Base-by-base conservation (phyloP, 306 rosid species). In the Glycyrrhiza uralensis region DNA sequence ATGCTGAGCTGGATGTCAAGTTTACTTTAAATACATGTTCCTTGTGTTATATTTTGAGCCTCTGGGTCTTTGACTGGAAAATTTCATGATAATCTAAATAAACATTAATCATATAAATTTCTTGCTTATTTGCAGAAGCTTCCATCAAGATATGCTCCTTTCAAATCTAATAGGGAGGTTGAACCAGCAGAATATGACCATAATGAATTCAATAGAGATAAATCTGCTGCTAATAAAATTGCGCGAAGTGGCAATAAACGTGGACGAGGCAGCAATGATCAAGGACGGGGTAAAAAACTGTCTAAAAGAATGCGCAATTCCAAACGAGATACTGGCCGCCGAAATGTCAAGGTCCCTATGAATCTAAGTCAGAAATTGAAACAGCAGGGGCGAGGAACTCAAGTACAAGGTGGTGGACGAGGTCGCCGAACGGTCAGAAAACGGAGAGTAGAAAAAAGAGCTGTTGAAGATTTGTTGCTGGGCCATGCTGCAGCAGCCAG, bases 361-460 rank as follows among this genome's bases (percentile, higher is more conserved):
- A 88, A 62, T 79, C 44, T 81, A 19, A 82, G 62, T 78, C 84
- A 66, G 60, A 91, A 81, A 84, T 30, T 80, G 22, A 85, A 85
- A 83, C 89, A 76, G 44, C 86, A 81, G 52, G 90, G 82, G 2
- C 81, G 71, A 46, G 87, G 79, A 75, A 50, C 86, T 17, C 89
- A 72, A 51, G 89, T 87, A 62, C 89, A 83, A 69, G 90, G 80
- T 47, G 88, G 96, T 49, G 86, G 86, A 32, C 89, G 99, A 46
- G 97, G 99, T 7, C 97, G 89, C 44, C 93, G 99, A 5, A 91
- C 99, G 0, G 88, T 91, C 55, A 83, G 99, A 85, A 89, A 90
- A 76, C 85, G 92, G 44, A 84, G 96, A 85, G 81, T 79, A 38
- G 94, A 82, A 59, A 85, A 86, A 78, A 84, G 89, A 78, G 85